Conservation (phyloP, 148 eudicot species). For the Arbutus unedo region DNA sequence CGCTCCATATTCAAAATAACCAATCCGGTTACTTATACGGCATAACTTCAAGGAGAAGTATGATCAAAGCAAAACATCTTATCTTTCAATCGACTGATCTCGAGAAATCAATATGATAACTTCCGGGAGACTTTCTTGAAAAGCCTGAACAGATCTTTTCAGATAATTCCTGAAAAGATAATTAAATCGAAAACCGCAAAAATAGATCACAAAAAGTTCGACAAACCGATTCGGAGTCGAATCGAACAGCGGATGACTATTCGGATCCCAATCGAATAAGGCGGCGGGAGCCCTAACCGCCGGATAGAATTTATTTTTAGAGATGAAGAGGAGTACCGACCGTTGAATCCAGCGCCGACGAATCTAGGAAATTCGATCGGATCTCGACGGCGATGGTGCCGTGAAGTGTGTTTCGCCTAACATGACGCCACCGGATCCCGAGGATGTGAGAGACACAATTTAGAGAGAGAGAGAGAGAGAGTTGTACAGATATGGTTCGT, state of each 20-base stretch:
- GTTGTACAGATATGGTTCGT: constrained; percentile 16
- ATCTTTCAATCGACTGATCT: constrained; percentile 1
- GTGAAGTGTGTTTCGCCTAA: neutral
- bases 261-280: constrained; percentile 13
- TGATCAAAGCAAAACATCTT: neutral
- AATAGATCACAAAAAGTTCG: neutral
- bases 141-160: neutral
- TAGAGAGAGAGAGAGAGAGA: constrained; percentile 6
- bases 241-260: neutral
- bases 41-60: neutral
- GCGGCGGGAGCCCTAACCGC: neutral
- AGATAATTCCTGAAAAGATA: neutral
- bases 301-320: neutral
- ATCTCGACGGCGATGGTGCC: neutral
- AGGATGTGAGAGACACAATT: constrained; percentile 1
- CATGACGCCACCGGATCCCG: constrained; percentile 10
- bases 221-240: neutral
- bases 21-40: neutral
- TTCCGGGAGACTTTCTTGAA: neutral
- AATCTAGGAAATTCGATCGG: neutral
- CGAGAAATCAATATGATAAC: neutral
- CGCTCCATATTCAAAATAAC: neutral
- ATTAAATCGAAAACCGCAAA: neutral
- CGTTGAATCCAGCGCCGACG: neutral
- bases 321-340: neutral